A percentile compares a stretch with the other conserved stretches of the same genome.
Conservation (phyloP, 768 basidiomycete species). For the Russula virescens region DNA sequence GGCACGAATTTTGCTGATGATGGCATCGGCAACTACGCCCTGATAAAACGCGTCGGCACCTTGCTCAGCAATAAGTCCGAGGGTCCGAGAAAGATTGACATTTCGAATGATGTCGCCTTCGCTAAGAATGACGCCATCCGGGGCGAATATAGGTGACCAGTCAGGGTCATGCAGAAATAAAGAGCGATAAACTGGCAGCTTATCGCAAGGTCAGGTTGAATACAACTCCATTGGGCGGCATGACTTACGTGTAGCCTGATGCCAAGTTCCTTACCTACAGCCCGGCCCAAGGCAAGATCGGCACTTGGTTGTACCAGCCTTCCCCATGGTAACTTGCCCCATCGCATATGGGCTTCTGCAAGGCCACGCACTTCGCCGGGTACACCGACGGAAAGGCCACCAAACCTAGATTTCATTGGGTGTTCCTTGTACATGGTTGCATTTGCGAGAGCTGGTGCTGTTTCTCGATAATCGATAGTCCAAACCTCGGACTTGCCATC, state of each 20-base stretch:
- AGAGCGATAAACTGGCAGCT: constrained; percentile 33
- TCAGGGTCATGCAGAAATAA: constrained; percentile 64
- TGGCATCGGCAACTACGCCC: constrained; percentile 77
- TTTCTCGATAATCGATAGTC: constrained; percentile 85
- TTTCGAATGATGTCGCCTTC: constrained; percentile 73
- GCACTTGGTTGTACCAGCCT: constrained; percentile 70
- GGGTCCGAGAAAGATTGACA: constrained; percentile 70
- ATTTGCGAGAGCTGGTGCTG: constrained; percentile 68
- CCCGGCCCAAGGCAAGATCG: constrained; percentile 72
- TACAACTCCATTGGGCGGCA: neutral
- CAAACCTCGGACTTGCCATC: constrained; percentile 52
- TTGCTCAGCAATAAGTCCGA: constrained; percentile 63
- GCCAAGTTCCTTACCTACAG: constrained; percentile 70
- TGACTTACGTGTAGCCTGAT: constrained; percentile 58
- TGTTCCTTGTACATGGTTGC: constrained; percentile 67
- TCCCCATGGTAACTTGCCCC: constrained; percentile 79
- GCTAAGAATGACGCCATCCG: constrained; percentile 58
- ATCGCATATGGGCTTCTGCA: constrained; percentile 73
- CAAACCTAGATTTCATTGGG: constrained; percentile 50
- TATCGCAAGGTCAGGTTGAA: constrained; percentile 23
- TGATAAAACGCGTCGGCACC: constrained; percentile 85
- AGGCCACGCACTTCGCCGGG: constrained; percentile 90
- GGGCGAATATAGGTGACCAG: constrained; percentile 82
- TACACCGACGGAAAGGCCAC: constrained; percentile 84
- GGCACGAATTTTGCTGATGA: constrained; percentile 61